Base-by-base conservation (phyloP, 805 yeast genomes). In the Wickerhamomyces canadensis region DNA sequence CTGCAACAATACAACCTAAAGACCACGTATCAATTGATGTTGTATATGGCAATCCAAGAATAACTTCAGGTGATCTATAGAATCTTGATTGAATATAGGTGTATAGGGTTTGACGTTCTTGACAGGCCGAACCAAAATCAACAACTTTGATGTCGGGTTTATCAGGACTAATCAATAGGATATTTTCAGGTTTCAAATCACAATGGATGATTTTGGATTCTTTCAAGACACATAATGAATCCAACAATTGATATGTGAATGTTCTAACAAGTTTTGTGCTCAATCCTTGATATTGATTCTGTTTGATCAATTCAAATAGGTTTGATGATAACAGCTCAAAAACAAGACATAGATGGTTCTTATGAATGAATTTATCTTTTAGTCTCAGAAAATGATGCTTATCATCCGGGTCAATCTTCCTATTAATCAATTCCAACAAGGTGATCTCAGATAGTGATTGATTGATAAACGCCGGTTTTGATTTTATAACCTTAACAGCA, bases 21-120 rank as follows among this genome's bases (percentile, higher is more conserved):
- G 98, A 91, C 99, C 99, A 93, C 78, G 91, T 87, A 58, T 91
- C 98, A 36, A 93, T 91, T 6, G 95, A 78, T 9, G 95, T 77
- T 1, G 96, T 84, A 55, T 93, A 91, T 5, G 96, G 95, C 31
- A 91, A 67, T 0, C 98, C 98, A 16, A 91, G 63, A 3, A 93
- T 76, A 16, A 91, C 95, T 58, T 91, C 98, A 0, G 98, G 98
- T 2, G 95, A 84, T 44, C 98, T 71, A 62, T 91, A 91, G 54
- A 89, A 89, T 41, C 98, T 67, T 5, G 95, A 84, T 60, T 89
- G 98, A 47, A 89, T 85, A 55, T 89, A 89, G 0, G 97, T 83
- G 63, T 86, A 89, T 6, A 89, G 70, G 1, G 95, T 85, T 51
- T 88, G 91, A 38, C 88, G 68, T 44, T 91, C 95, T 55, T 86